Percentiles rank a stretch among this genome's conserved stretches.
These are phyloP conservation scores for Tulasnella sp. DNA, from an alignment of 768 basidiomycete species.

Conservation along the genomic window DNA sequence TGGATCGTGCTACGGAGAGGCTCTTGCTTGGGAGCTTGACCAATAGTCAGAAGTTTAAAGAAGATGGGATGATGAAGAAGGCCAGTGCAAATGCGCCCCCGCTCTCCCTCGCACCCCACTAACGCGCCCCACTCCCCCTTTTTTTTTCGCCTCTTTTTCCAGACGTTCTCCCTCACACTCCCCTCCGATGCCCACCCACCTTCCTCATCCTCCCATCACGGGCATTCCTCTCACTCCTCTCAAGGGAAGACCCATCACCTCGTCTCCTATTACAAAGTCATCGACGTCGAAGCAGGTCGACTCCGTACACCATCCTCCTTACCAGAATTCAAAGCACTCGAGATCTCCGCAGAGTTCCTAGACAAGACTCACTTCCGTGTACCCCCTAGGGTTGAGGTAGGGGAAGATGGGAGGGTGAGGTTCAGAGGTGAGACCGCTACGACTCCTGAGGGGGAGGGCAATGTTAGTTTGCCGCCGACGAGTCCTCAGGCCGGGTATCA, in stretches of 20 bases:
- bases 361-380: conserved; percentile 86
- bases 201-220: too few species aligned
- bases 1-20: conserved; percentile 69
- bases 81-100: conserved; percentile 37
- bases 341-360: conserved; percentile 79
- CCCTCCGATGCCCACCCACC: conserved; percentile 45
- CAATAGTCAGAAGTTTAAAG: conserved; percentile 87
- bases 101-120: conserved; percentile 2
- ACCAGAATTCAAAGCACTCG: conserved; percentile 74
- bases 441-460: background rate
- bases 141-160: conserved; percentile 3
- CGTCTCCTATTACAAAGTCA: conserved; percentile 88
- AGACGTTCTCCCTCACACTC: conserved; percentile 89
- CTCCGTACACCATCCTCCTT: conserved; percentile 80
- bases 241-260: conserved; percentile 50
- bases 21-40: conserved; percentile 83
- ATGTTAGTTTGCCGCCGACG: background rate
- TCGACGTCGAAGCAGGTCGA: conserved; percentile 81
- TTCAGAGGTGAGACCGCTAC: conserved; percentile 34
- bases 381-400: conserved; percentile 79
- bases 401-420: conserved; percentile 66
- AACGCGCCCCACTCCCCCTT: background rate
- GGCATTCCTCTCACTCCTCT: too few species aligned
- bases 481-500: background rate
- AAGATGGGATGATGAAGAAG: conserved; percentile 94